Evolutionary conservation across 2,329 filamentous ascomycete species (phyloP).

Genomic region (Rhytidhysteron rufulum): DNA sequence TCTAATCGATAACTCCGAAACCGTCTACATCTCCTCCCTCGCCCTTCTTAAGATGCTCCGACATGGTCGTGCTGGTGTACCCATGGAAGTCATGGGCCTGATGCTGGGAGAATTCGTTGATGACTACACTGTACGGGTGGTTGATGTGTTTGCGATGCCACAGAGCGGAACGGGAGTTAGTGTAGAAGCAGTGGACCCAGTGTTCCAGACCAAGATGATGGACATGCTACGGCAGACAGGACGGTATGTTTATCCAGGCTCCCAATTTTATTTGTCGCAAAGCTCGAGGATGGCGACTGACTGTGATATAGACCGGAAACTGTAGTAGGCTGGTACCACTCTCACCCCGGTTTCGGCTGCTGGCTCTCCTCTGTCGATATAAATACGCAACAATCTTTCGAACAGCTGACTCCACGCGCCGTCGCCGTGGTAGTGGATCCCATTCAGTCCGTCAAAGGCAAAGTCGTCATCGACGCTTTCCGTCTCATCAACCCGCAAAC

Average conservation of each 20-base stretch:
- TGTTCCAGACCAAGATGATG: slow-evolving; percentile 99
- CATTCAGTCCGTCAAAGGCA: slow-evolving; percentile 98
- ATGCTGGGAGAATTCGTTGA: slow-evolving; percentile 99
- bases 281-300: slow-evolving; percentile 16
- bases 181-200: slow-evolving; percentile 95
- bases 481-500: slow-evolving; percentile 97
- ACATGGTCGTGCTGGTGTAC: slow-evolving; percentile 93
- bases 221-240: slow-evolving; percentile 98
- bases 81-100: slow-evolving; percentile 99
- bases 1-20: slow-evolving; percentile 98
- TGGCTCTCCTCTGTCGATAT: slow-evolving; percentile 99
- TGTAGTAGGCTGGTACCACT: slow-evolving; percentile 99
- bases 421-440: slow-evolving; percentile 98
- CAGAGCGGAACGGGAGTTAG: slow-evolving; percentile 97
- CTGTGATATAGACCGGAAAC: slow-evolving; percentile 70
- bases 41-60: slow-evolving; percentile 98
- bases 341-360: slow-evolving; percentile 97
- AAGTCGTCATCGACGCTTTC: slow-evolving; percentile 99
- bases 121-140: slow-evolving; percentile 96
- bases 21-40: slow-evolving; percentile 97
- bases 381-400: slow-evolving; percentile 99
- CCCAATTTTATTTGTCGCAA: not conserved
- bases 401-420: slow-evolving; percentile 93
- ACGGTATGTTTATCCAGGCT: slow-evolving; percentile 54
- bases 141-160: slow-evolving; percentile 99